phyloP scores from a whole-genome alignment of 78 protist genomes.

The Dictyostelium purpureum region DNA sequence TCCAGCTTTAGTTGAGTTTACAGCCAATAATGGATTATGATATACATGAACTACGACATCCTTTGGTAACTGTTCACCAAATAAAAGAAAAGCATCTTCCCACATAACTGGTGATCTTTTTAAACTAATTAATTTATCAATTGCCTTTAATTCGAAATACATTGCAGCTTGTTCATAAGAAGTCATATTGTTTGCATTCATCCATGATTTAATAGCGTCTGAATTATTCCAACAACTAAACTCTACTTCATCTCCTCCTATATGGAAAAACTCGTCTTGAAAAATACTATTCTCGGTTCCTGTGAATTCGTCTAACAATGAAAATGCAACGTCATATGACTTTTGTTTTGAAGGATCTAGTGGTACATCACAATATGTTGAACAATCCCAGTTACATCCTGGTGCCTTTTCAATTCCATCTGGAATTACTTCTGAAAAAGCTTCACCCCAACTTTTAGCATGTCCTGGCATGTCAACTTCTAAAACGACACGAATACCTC shows the following conservation, averaged over 20 bases:
- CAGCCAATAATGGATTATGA: background rate
- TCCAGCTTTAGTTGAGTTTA: background rate
- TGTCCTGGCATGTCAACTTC: constrained; percentile 66
- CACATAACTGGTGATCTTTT: background rate
- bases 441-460: constrained; percentile 49
- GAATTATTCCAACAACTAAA: constrained; percentile 31
- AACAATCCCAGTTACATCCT: background rate
- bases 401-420: background rate
- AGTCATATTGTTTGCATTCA: background rate
- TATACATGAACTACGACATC: background rate
- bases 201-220: background rate
- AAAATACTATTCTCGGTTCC: background rate
- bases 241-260: constrained; percentile 57
- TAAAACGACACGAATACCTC: constrained; percentile 11
- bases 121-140: background rate
- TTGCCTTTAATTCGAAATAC: background rate
- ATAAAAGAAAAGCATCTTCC: background rate
- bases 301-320: background rate
- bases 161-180: background rate
- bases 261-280: constrained; percentile 10
- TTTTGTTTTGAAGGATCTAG: constrained; percentile 6
- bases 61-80: background rate
- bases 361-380: background rate
- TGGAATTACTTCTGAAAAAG: background rate
- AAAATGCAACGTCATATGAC: background rate